Evolutionary conservation across 2,329 filamentous ascomycete species (phyloP).

Genomic region (Diplodia corticola): DNA sequence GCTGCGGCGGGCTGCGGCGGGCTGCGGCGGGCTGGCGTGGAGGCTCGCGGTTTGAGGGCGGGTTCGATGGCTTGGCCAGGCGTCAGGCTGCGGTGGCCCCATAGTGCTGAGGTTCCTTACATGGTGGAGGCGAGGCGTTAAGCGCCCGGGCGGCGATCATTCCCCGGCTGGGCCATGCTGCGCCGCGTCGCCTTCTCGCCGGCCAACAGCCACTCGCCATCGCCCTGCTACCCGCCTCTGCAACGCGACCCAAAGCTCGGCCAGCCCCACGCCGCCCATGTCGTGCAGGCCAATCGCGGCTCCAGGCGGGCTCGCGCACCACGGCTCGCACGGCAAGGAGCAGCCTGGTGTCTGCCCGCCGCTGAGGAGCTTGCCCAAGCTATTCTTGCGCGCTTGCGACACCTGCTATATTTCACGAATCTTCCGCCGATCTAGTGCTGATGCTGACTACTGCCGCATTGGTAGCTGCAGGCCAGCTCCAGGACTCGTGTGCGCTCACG

Average conservation of each 20-base stretch:
- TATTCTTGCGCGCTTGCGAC: slow-evolving; percentile 3
- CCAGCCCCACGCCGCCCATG: slow-evolving; percentile 13
- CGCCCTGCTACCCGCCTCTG: neutral
- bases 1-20: too few relatives aligned
- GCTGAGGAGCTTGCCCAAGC: neutral
- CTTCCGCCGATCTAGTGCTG: slow-evolving; percentile 7
- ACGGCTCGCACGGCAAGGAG: slow-evolving; percentile 14
- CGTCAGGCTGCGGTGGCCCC: neutral
- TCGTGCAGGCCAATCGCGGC: slow-evolving; percentile 17
- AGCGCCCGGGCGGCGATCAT: neutral
- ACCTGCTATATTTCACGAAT: slow-evolving; percentile 14
- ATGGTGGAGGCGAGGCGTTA: neutral
- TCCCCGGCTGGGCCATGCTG: neutral
- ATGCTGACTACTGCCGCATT: neutral
- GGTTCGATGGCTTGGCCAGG: too few relatives aligned
- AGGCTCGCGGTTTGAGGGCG: neutral
- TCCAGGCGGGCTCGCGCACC: neutral
- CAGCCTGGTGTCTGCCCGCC: neutral
- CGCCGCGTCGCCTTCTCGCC: slow-evolving; percentile 2
- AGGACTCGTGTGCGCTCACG: slow-evolving; percentile 9
- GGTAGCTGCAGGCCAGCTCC: neutral
- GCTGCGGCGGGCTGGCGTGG: too few relatives aligned
- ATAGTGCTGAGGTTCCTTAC: neutral
- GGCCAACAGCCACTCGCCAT: neutral
- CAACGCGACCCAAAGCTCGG: neutral